Conservation (phyloP, 2,329 filamentous ascomycete species). For the Alternaria burnsii region DNA sequence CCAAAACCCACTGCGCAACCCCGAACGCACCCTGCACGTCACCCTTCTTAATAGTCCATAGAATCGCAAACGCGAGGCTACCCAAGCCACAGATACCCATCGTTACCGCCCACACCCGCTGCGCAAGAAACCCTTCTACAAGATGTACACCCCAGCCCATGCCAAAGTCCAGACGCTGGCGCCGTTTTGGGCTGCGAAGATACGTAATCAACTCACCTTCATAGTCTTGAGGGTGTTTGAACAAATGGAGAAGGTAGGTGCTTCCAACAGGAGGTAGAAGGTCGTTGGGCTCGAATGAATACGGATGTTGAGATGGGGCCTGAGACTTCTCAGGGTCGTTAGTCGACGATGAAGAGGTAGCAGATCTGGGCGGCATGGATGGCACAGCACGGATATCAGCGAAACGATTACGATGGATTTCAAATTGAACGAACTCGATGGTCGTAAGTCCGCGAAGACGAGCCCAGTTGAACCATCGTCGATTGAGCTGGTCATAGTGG, state of each 20-base stretch:
- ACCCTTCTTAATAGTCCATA: slow-evolving; percentile 43
- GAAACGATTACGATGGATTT: slow-evolving; percentile 53
- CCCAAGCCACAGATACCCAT: slow-evolving; percentile 42
- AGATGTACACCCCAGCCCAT: slow-evolving; percentile 53
- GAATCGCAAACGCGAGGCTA: slow-evolving; percentile 46
- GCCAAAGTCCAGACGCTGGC: slow-evolving; percentile 43
- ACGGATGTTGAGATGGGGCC: slow-evolving; percentile 37
- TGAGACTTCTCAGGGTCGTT: slow-evolving; percentile 19
- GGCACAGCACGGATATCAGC: slow-evolving; percentile 51
- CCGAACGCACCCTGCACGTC: slow-evolving; percentile 54
- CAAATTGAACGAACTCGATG: slow-evolving; percentile 52
- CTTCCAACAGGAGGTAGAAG: slow-evolving; percentile 51
- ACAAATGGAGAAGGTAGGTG: slow-evolving; percentile 51
- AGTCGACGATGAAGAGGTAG: slow-evolving; percentile 20
- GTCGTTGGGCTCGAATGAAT: slow-evolving; percentile 50
- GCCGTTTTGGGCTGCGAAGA: slow-evolving; percentile 46
- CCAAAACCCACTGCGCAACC: slow-evolving; percentile 50
- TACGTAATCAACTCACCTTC: slow-evolving; percentile 51
- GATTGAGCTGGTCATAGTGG: slow-evolving; percentile 47
- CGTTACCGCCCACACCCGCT: slow-evolving; percentile 45
- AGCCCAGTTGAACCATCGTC: slow-evolving; percentile 42
- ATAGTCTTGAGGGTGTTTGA: slow-evolving; percentile 52
- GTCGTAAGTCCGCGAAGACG: slow-evolving; percentile 47
- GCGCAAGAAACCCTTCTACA: slow-evolving; percentile 51
- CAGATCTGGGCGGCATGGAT: slow-evolving; percentile 44